A percentile compares a stretch with the other conserved stretches of the same genome.
Conservation (phyloP, 2,329 filamentous ascomycete genomes). For the Dothideomycetidae sp. region DNA sequence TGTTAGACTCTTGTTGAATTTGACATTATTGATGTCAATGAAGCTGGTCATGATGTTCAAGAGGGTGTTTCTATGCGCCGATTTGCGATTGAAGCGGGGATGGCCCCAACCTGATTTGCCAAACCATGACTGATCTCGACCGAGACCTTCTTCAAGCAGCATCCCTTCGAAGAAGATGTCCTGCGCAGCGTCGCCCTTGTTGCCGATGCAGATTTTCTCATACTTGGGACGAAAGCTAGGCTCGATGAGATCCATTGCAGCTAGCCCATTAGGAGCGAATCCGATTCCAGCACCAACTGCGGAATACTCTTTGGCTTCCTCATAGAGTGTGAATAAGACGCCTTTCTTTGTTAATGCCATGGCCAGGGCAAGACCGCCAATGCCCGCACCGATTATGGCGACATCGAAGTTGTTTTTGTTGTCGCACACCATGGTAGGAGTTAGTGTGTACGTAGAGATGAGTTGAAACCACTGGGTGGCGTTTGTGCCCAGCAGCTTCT, state of each 20-base stretch:
- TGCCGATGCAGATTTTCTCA: conserved; percentile 26
- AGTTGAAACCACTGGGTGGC: too few relatives aligned
- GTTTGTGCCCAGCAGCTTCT: too few relatives aligned
- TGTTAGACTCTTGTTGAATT: conserved; percentile 19
- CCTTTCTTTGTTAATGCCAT: conserved; percentile 7
- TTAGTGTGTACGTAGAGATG: too few relatives aligned
- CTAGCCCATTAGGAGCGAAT: conserved; percentile 29
- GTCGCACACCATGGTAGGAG: too few relatives aligned
- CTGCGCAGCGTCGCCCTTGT: conserved; percentile 24
- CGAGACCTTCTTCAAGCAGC: conserved; percentile 28
- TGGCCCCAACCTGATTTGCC: conserved; percentile 24
- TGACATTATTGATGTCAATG: conserved; percentile 19
- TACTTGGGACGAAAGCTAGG: conserved; percentile 25
- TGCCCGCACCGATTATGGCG: conserved; percentile 11
- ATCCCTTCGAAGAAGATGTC: conserved; percentile 31
- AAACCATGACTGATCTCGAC: conserved; percentile 25
- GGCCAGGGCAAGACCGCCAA: conserved; percentile 10
- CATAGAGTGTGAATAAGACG: conserved; percentile 5
- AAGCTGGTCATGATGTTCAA: conserved; percentile 36
- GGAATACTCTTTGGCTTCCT: conserved; percentile 7
- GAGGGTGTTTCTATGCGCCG: conserved; percentile 30
- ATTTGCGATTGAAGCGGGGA: conserved; percentile 26
- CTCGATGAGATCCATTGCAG: conserved; percentile 31
- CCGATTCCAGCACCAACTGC: conserved; percentile 11
- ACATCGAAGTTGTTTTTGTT: conserved; percentile 2